phyloP scores from a whole-genome alignment of 2,329 filamentous ascomycete genomes.

The Calonectria multiphialidica region DNA sequence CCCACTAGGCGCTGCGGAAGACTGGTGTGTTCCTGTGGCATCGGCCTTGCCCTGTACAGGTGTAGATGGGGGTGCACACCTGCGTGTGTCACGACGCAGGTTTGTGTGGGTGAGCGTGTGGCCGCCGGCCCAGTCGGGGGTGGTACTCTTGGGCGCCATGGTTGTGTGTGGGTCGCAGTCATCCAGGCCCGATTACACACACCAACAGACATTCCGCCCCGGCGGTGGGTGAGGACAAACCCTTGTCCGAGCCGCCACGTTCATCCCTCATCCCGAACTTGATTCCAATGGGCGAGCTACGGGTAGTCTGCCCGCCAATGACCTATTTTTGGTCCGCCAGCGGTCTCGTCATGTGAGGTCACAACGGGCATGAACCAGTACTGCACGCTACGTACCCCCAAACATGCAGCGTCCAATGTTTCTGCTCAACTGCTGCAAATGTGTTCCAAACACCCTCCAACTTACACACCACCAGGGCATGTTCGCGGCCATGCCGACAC shows the following conservation, averaged over 20 bases:
- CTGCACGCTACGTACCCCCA: slow-evolving; percentile 15
- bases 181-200: slow-evolving; percentile 16
- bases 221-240: slow-evolving; percentile 9
- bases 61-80: slow-evolving; percentile 4
- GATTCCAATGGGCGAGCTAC: slow-evolving; percentile 9
- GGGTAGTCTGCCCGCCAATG: slow-evolving; percentile 14
- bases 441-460: slow-evolving; percentile 19
- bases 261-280: slow-evolving; percentile 21
- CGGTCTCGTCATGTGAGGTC: slow-evolving; percentile 26
- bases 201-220: slow-evolving; percentile 20
- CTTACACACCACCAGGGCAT: slow-evolving; percentile 18
- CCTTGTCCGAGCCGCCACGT: slow-evolving; percentile 11
- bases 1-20: slow-evolving; percentile 1
- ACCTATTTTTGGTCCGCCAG: slow-evolving; percentile 30
- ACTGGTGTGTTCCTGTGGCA: background rate
- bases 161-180: slow-evolving; percentile 16
- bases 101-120: slow-evolving; percentile 8
- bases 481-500: slow-evolving; percentile 15
- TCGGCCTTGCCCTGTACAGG: slow-evolving; percentile 8
- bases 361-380: slow-evolving; percentile 27
- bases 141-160: background rate
- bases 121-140: slow-evolving; percentile 1
- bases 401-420: slow-evolving; percentile 18
- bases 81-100: slow-evolving; percentile 10
- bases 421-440: background rate